These are phyloP conservation scores for Beauveria australis DNA, from an alignment of 2,329 filamentous ascomycete genomes.

Conservation along the genomic window DNA sequence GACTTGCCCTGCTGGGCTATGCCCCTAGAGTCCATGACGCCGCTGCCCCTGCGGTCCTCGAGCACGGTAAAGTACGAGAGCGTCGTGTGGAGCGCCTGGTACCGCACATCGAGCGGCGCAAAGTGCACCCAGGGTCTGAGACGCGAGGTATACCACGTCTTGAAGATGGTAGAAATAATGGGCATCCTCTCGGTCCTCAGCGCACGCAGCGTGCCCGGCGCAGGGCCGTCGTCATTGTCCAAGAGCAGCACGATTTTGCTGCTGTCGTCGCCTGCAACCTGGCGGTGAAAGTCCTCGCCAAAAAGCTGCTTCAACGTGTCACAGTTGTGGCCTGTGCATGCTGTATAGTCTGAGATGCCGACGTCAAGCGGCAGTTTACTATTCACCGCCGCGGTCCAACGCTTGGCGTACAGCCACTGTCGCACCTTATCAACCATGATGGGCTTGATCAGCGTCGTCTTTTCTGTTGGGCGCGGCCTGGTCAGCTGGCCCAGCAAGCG, in stretches of 20 bases:
- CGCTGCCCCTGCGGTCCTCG: conserved; percentile 34
- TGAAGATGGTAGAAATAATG: conserved; percentile 64
- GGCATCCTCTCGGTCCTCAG: conserved; percentile 60
- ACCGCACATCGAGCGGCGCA: conserved; percentile 65
- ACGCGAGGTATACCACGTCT: conserved; percentile 71
- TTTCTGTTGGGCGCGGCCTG: conserved; percentile 42
- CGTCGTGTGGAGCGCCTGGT: conserved; percentile 66
- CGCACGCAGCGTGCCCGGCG: conserved; percentile 50
- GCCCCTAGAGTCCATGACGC: conserved; percentile 50
- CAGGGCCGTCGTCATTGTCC: conserved; percentile 62
- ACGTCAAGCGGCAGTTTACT: conserved; percentile 45
- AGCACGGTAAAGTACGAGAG: conserved; percentile 60
- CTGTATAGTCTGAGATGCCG: conserved; percentile 49
- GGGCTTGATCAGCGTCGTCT: conserved; percentile 48
- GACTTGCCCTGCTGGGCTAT: conserved; percentile 58
- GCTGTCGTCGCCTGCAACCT: conserved; percentile 26
- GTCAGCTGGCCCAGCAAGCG: conserved; percentile 64
- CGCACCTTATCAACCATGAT: conserved; percentile 46
- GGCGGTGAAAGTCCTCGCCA: conserved; percentile 17
- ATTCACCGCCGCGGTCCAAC: conserved; percentile 46
- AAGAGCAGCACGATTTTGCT: conserved; percentile 65
- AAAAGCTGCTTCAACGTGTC: conserved; percentile 23
- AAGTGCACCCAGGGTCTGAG: conserved; percentile 73
- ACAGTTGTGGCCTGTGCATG: conserved; percentile 41
- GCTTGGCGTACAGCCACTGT: conserved; percentile 15